Conservation (phyloP, 352 stramenopile genomes). For the Globisporangium ultimum region DNA sequence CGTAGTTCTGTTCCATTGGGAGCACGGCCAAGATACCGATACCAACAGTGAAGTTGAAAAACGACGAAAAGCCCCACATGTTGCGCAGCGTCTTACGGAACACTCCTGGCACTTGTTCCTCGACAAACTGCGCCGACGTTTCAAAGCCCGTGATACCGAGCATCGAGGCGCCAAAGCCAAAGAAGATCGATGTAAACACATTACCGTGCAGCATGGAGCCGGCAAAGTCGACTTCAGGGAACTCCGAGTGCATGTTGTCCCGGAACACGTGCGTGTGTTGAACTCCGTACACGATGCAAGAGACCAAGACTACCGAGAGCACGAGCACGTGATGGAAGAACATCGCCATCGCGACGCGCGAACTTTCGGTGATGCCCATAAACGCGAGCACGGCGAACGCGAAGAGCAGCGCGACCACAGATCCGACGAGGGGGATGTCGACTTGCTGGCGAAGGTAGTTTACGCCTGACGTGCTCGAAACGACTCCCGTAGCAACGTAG, state of each 20-base stretch:
- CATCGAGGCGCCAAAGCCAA: constrained; percentile 75
- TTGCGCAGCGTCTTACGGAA: constrained; percentile 75
- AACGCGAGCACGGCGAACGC: constrained; percentile 73
- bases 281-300: constrained; percentile 49
- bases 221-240: constrained; percentile 54
- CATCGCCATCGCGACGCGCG: constrained; percentile 74
- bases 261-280: constrained; percentile 49
- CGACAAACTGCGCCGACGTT: constrained; percentile 82
- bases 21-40: constrained; percentile 53
- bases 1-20: constrained; percentile 43
- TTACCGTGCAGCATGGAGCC: constrained; percentile 36
- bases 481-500: constrained; percentile 84
- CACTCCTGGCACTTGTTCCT: constrained; percentile 76
- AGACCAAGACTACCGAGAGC: constrained; percentile 48
- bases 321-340: constrained; percentile 78
- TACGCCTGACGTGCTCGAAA: constrained; percentile 67
- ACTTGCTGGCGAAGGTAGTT: constrained; percentile 76
- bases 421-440: constrained; percentile 34
- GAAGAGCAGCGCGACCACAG: constrained; percentile 48
- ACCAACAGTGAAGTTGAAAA: constrained; percentile 78
- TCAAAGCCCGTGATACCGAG: constrained; percentile 89
- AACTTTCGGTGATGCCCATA: constrained; percentile 76
- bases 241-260: constrained; percentile 56
- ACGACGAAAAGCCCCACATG: constrained; percentile 72
- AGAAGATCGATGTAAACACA: constrained; percentile 54